Evolutionary conservation across 257 asterid genomes (phyloP).

Genomic region (Solanum etuberosum): DNA sequence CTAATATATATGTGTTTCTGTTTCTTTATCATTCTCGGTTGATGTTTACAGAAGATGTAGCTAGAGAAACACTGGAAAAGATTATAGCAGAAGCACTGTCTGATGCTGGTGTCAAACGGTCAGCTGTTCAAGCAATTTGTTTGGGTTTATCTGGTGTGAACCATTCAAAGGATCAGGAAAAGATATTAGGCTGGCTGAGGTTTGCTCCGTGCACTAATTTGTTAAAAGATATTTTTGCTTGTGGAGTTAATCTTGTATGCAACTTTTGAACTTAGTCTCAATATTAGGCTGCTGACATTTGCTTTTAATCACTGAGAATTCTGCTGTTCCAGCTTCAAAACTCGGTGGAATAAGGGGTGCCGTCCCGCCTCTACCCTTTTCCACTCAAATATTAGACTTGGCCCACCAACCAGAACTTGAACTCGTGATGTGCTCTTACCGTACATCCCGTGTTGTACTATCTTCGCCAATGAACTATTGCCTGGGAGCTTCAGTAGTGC

Average conservation of each 20-base stretch:
- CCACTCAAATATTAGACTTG: not conserved
- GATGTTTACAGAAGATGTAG: conserved; percentile 47
- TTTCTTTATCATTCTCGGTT: not conserved
- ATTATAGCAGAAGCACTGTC: conserved; percentile 68
- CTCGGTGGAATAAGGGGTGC: not conserved
- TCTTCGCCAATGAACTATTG: not conserved
- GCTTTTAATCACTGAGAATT: not conserved
- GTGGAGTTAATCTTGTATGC: not conserved
- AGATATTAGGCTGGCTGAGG: conserved; percentile 80
- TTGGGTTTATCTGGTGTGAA: conserved; percentile 94
- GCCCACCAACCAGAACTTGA: not conserved
- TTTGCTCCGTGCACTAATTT: conserved; percentile 1
- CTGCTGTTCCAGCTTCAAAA: not conserved
- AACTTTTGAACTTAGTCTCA: not conserved
- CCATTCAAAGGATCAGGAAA: conserved; percentile 71
- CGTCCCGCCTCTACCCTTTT: not conserved
- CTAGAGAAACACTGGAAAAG: conserved; percentile 60
- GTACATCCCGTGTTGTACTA: not conserved
- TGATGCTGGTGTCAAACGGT: conserved; percentile 48
- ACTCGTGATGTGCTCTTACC: not conserved
- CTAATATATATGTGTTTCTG: not conserved
- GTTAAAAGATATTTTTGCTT: not conserved
- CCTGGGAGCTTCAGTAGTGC: not conserved
- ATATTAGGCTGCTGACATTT: not conserved
- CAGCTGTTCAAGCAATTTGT: conserved; percentile 74